Base-by-base conservation (phyloP, 306 rosid species). In the Dryas alaskensis region DNA sequence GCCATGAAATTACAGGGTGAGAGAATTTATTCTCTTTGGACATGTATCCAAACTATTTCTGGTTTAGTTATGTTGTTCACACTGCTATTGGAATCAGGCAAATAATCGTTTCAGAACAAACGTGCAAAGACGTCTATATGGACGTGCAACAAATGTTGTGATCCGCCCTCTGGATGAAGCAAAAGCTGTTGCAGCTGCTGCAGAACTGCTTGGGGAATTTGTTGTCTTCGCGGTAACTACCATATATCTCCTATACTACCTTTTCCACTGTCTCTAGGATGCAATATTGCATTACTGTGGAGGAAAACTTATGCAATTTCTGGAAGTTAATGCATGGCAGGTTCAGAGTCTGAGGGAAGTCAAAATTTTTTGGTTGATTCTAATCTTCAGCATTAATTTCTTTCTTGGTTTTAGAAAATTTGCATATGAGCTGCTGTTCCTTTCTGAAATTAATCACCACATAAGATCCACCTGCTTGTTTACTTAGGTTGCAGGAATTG, bases 401-500 rank as follows among this genome's bases (percentile, higher is more conserved):
- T 8, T 54, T 54, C 27, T 8, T 57, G 62, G 2, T 31, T 31
- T 1, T 31, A 31, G 2, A 31, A 31, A 31, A 31, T 31, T 31
- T 31, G 37, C 37, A 31, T 31, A 31, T 31, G 37, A 31, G 3
- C 37, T 31, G 37, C 37, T 31, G 37, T 31, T 31, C 37, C 37
- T 31, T 31, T 31, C 37, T 19, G 40, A 59, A 59, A 31, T 31
- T 11, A 11, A 17, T 54, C 31, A 54, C 60, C 4, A 68, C 25
- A 65, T 45, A 48, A 13, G 31, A 51, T 31, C 46, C 25, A 54
- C n/a, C 19, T 19, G 74, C 7, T 53, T 42, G 42, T 39, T 44
- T 69, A n/a, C 62, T 19, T 53, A 70, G 74, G 74, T 54, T 70
- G 74, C 74, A 42, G 74, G 74, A 70, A 11, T 54, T 12, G 52